phyloP scores from a whole-genome alignment of 2,329 filamentous ascomycete species.

The Sarocladium brachiariae region DNA sequence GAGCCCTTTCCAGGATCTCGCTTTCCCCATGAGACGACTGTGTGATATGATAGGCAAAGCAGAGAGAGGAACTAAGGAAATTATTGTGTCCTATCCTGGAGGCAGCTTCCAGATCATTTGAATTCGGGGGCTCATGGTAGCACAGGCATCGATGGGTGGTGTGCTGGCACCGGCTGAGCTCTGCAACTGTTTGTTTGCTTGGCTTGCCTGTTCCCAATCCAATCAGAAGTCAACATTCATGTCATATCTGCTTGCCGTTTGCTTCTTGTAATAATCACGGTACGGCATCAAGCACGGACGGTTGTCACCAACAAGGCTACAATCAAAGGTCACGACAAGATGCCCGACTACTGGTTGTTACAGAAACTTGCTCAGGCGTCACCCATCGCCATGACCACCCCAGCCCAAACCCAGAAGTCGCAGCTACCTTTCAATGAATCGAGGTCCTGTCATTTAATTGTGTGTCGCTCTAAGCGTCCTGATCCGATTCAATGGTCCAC shows the following conservation, averaged over 20 bases:
- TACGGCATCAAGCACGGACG: neutral
- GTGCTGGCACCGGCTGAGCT: neutral
- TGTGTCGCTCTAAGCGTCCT: too few species aligned
- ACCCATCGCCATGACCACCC: too few species aligned
- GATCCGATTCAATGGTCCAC: too few species aligned
- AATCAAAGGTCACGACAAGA: neutral
- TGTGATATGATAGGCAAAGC: neutral
- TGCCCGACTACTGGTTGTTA: too few species aligned
- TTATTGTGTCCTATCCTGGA: neutral
- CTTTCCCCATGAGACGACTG: neutral
- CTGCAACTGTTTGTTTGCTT: neutral
- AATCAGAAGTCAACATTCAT: neutral
- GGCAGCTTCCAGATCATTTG: neutral
- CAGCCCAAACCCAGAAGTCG: too few species aligned
- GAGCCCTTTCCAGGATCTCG: too few species aligned
- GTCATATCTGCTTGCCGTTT: neutral
- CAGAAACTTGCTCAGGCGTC: too few species aligned
- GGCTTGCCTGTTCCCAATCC: neutral
- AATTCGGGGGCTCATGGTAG: neutral
- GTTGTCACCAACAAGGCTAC: neutral
- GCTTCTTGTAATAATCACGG: neutral
- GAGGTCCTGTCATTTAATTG: too few species aligned
- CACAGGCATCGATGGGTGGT: neutral
- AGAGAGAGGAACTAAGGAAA: neutral
- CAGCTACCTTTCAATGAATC: too few species aligned